These are phyloP conservation scores for Cymodocea nodosa DNA, from an alignment of 116 monocot species.

Conservation along the genomic window DNA sequence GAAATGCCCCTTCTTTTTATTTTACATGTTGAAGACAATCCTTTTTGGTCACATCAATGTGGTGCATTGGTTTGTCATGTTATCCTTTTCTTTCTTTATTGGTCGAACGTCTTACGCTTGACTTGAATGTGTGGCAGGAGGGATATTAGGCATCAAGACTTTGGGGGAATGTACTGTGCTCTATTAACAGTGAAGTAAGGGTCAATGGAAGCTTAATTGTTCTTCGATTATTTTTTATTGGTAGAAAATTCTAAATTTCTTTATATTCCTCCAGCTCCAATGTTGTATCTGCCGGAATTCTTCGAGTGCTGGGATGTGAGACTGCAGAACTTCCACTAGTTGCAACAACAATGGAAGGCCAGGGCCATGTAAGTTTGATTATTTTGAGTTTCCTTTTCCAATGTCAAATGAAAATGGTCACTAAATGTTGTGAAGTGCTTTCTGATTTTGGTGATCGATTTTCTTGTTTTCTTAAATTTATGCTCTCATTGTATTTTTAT, in stretches of 20 bases:
- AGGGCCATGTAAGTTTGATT: constrained; percentile 43
- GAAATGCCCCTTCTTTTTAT: background rate
- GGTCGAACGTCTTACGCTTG: background rate
- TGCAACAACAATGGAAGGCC: constrained; percentile 61
- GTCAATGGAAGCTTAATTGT: background rate
- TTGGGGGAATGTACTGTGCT: constrained; percentile 76
- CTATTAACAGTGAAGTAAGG: constrained; percentile 54
- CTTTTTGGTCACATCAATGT: background rate
- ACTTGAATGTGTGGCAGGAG: constrained; percentile 25
- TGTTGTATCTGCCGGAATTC: constrained; percentile 70
- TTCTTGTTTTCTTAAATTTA: background rate
- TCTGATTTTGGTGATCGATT: background rate
- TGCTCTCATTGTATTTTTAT: background rate
- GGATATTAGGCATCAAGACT: constrained; percentile 56
- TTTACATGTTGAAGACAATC: background rate
- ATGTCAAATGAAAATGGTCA: too few relatives aligned
- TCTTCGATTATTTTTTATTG: background rate
- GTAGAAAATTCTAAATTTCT: background rate
- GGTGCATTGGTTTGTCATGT: background rate
- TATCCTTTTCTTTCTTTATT: background rate
- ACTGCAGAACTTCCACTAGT: constrained; percentile 87
- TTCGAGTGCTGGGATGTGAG: constrained; percentile 76
- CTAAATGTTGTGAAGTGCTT: background rate
- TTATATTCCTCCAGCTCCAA: constrained; percentile 40
- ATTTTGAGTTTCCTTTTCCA: background rate